Percentiles rank a stretch among this genome's conserved stretches.
These are phyloP conservation scores for Phytophthora tubulina DNA, from an alignment of 352 stramenopile genomes.

Conservation along the genomic window DNA sequence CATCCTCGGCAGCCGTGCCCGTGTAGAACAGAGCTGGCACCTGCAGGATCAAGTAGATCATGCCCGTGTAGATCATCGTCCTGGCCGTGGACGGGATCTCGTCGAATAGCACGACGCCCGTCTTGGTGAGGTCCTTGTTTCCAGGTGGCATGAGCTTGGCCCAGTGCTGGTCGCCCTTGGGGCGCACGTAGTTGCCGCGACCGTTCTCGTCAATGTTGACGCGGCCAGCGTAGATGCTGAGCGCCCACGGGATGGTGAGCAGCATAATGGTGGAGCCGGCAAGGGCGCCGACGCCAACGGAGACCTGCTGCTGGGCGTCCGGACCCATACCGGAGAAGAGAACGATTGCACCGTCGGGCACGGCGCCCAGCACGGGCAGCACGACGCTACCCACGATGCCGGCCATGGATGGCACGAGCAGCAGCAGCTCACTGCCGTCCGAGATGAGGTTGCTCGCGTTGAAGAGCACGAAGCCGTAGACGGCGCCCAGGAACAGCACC, in stretches of 20 bases:
- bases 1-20: slow-evolving; percentile 64
- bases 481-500: slow-evolving; percentile 95
- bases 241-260: slow-evolving; percentile 97
- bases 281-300: slow-evolving; percentile 97
- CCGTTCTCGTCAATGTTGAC: slow-evolving; percentile 95
- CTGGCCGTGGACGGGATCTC: slow-evolving; percentile 91
- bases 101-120: slow-evolving; percentile 84
- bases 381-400: slow-evolving; percentile 97
- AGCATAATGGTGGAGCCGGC: slow-evolving; percentile 99
- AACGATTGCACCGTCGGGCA: slow-evolving; percentile 98
- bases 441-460: slow-evolving; percentile 98
- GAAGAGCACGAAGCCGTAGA: slow-evolving; percentile 98
- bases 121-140: slow-evolving; percentile 71
- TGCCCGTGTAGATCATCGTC: slow-evolving; percentile 93
- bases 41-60: slow-evolving; percentile 97
- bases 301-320: slow-evolving; percentile 95
- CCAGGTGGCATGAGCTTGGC: slow-evolving; percentile 87
- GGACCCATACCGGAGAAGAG: slow-evolving; percentile 96
- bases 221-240: slow-evolving; percentile 94
- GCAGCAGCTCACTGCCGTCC: slow-evolving; percentile 97
- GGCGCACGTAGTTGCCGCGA: slow-evolving; percentile 85
- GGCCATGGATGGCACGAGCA: slow-evolving; percentile 95
- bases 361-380: slow-evolving; percentile 96
- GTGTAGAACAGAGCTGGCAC: slow-evolving; percentile 93
- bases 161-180: slow-evolving; percentile 83